A percentile compares a stretch with the other conserved stretches of the same genome.
These are phyloP conservation scores for Phialophora tarda DNA, from an alignment of 2,329 filamentous ascomycete genomes.

Conservation along the genomic window DNA sequence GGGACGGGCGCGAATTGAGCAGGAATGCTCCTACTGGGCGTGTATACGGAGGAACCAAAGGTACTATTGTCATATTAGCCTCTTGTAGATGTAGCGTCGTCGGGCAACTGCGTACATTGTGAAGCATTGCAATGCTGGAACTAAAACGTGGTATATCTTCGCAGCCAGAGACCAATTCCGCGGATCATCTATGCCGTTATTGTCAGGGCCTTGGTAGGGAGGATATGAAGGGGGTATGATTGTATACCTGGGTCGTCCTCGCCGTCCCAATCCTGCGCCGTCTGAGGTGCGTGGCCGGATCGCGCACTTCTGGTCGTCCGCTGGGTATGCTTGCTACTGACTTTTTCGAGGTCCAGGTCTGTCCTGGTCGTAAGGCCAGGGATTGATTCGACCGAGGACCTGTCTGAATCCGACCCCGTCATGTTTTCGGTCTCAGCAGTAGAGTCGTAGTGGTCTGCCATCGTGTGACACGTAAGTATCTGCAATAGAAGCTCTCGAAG, in stretches of 20 bases:
- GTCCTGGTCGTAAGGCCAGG: conserved; percentile 16
- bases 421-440: conserved; percentile 21
- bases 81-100: background rate
- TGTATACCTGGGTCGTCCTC: conserved; percentile 55
- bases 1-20: background rate
- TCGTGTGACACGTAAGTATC: conserved; percentile 11
- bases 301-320: conserved; percentile 21
- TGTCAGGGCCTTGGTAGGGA: background rate
- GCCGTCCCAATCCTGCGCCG: conserved; percentile 61
- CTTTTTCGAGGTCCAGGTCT: conserved; percentile 33
- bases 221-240: too few species aligned
- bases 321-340: conserved; percentile 20
- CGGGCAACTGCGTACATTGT: conserved; percentile 28
- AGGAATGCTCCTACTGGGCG: conserved; percentile 35
- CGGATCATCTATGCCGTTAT: conserved; percentile 54
- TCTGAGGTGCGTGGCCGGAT: conserved; percentile 20
- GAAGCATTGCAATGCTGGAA: conserved; percentile 36
- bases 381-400: conserved; percentile 18
- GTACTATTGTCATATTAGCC: conserved; percentile 35
- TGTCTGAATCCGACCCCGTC: conserved; percentile 18
- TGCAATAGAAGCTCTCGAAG: background rate
- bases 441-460: conserved; percentile 14
- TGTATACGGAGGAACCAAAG: conserved; percentile 46
- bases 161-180: conserved; percentile 61
- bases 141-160: conserved; percentile 48